phyloP scores from a whole-genome alignment of 148 eudicot species.

The Camellia japonica region DNA sequence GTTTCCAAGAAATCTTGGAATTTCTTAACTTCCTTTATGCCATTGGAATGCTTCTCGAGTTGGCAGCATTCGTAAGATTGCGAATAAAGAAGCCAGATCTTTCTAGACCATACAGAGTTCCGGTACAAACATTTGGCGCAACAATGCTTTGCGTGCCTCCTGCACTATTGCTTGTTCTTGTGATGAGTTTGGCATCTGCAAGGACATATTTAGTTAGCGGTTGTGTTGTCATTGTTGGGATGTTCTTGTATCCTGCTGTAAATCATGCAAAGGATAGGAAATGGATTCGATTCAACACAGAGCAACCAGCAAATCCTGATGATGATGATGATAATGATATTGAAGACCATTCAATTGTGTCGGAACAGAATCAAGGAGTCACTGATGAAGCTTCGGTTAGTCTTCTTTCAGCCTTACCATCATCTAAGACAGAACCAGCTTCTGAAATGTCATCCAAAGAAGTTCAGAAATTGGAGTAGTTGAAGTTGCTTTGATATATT shows the following conservation, averaged over 20 bases:
- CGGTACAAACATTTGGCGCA: slow-evolving; percentile 52
- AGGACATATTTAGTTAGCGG: slow-evolving; percentile 46
- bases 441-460: slow-evolving; percentile 17
- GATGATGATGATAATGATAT: slow-evolving; percentile 32
- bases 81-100: slow-evolving; percentile 63
- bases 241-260: slow-evolving; percentile 44
- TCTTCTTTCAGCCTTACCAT: slow-evolving; percentile 34
- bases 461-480: slow-evolving; percentile 20
- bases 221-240: slow-evolving; percentile 45
- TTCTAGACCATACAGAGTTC: slow-evolving; percentile 68
- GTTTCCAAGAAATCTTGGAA: slow-evolving; percentile 74
- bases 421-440: slow-evolving; percentile 18
- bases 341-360: slow-evolving; percentile 24
- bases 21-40: slow-evolving; percentile 71
- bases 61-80: slow-evolving; percentile 66
- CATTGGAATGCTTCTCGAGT: slow-evolving; percentile 73
- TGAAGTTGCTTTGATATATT: background rate
- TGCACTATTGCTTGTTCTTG: slow-evolving; percentile 54
- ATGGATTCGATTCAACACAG: slow-evolving; percentile 27
- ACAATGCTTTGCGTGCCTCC: slow-evolving; percentile 68
- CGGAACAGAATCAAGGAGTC: slow-evolving; percentile 17
- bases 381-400: slow-evolving; percentile 39
- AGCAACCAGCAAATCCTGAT: slow-evolving; percentile 9
- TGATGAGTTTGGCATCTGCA: slow-evolving; percentile 65
- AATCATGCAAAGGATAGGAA: slow-evolving; percentile 30